A percentile compares a stretch with the other conserved stretches of the same genome.
Conservation (phyloP, 352 stramenopile species). For the Thalassiosira exigua region DNA sequence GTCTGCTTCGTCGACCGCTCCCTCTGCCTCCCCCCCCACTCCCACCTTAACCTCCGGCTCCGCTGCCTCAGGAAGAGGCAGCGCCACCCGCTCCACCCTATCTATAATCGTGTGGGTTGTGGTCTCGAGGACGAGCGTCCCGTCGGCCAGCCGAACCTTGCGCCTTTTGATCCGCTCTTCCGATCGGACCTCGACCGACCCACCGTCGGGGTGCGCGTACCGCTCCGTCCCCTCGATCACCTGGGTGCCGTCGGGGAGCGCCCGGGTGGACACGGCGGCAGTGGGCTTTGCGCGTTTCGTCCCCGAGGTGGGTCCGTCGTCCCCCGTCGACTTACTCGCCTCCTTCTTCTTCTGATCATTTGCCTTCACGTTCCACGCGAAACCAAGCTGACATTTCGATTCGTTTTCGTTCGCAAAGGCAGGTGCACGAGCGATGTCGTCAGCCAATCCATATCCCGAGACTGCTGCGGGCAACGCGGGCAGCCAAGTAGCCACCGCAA, state of each 20-base stretch:
- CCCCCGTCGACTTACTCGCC: neutral
- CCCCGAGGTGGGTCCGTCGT: no score
- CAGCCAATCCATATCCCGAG: no score
- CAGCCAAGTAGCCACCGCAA: no score
- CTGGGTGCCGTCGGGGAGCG: constrained; percentile 2
- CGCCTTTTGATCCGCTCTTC: constrained; percentile 4
- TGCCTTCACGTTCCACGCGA: constrained; percentile 3
- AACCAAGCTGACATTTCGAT: no score
- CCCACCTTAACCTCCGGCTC: neutral
- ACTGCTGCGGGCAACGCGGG: no score
- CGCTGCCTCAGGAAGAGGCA: neutral
- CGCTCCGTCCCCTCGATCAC: neutral
- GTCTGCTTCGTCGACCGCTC: no score
- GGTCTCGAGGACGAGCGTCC: constrained; percentile 8
- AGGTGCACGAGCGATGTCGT: no score
- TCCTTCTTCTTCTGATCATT: neutral
- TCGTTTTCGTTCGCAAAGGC: no score
- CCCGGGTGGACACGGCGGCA: neutral
- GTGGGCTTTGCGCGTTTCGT: no score
- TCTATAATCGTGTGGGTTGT: neutral
- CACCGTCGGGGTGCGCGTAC: neutral
- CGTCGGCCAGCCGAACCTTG: neutral
- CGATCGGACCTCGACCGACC: neutral
- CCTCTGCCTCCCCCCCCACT: neutral
- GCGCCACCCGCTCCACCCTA: neutral